These are phyloP conservation scores for Aspergillus ochraceoroseus DNA, from an alignment of 2,329 filamentous ascomycete species.

Conservation along the genomic window DNA sequence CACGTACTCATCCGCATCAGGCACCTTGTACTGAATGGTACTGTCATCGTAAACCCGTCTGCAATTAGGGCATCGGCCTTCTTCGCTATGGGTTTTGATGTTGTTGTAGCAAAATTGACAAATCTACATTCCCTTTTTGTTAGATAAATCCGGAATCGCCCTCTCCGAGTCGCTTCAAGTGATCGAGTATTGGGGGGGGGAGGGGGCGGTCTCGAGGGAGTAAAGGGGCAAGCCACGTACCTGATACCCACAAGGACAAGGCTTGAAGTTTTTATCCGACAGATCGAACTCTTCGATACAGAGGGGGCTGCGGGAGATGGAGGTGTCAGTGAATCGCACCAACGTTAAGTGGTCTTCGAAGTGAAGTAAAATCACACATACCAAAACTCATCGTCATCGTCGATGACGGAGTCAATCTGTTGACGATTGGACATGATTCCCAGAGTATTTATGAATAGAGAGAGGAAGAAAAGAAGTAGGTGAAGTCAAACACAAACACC, in stretches of 20 bases:
- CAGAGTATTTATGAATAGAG: conserved; percentile 21
- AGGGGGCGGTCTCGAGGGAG: background rate
- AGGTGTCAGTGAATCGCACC: conserved; percentile 22
- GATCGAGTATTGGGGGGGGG: conserved; percentile 11
- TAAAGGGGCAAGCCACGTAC: conserved; percentile 49
- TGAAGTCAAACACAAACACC: conserved; percentile 14
- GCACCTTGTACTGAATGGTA: conserved; percentile 93
- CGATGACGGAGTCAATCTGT: conserved; percentile 48
- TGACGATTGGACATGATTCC: conserved; percentile 43
- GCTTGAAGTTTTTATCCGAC: conserved; percentile 92
- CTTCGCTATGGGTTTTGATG: conserved; percentile 90
- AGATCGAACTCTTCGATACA: conserved; percentile 99
- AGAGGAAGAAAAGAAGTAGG: conserved; percentile 15
- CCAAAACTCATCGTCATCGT: conserved; percentile 49
- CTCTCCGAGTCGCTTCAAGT: background rate
- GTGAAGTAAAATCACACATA: conserved; percentile 23
- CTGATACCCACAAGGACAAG: conserved; percentile 97
- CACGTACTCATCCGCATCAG: conserved; percentile 87
- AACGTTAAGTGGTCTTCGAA: conserved; percentile 2
- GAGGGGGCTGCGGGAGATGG: conserved; percentile 62
- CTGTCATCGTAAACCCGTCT: conserved; percentile 93
- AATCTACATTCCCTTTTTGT: conserved; percentile 56
- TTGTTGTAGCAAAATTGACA: conserved; percentile 99
- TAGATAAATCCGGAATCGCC: conserved; percentile 9
- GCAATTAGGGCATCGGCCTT: conserved; percentile 95